phyloP scores from a whole-genome alignment of 257 asterid species.

The Solanum phureja region DNA sequence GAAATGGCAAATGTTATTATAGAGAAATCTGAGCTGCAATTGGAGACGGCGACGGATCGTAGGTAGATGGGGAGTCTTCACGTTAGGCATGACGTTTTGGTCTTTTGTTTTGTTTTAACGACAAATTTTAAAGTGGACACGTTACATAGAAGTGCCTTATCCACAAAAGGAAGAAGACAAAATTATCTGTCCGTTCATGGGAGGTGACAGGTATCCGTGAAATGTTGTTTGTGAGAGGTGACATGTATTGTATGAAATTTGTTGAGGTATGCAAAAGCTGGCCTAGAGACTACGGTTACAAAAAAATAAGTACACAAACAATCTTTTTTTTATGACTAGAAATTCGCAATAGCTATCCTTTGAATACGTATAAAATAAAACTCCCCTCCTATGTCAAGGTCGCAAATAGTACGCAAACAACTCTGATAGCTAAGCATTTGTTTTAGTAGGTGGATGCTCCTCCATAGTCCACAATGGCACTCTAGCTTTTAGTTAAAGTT shows the following conservation, averaged over 20 bases:
- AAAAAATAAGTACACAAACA: too few species aligned
- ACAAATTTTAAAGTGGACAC: background rate
- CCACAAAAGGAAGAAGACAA: background rate
- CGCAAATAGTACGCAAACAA: background rate
- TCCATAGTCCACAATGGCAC: background rate
- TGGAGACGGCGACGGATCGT: background rate
- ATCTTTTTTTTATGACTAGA: too few species aligned
- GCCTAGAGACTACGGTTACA: accelerated
- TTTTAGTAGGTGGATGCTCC: background rate
- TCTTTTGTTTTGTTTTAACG: too few species aligned
- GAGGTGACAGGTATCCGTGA: too few species aligned
- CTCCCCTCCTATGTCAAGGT: too few species aligned
- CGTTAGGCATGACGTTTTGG: background rate
- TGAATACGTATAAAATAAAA: too few species aligned
- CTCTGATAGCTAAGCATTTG: background rate
- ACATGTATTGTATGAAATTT: too few species aligned
- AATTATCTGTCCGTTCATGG: accelerated
- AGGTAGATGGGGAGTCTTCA: background rate
- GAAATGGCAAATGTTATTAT: background rate
- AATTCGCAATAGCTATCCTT: too few species aligned
- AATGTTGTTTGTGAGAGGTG: too few species aligned
- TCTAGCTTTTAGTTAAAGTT: background rate
- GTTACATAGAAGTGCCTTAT: background rate
- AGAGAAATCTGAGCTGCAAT: background rate
- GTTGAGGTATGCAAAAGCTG: too few species aligned